These are phyloP conservation scores for Scutellaria barbata DNA, from an alignment of 257 asterid species.

Conservation along the genomic window DNA sequence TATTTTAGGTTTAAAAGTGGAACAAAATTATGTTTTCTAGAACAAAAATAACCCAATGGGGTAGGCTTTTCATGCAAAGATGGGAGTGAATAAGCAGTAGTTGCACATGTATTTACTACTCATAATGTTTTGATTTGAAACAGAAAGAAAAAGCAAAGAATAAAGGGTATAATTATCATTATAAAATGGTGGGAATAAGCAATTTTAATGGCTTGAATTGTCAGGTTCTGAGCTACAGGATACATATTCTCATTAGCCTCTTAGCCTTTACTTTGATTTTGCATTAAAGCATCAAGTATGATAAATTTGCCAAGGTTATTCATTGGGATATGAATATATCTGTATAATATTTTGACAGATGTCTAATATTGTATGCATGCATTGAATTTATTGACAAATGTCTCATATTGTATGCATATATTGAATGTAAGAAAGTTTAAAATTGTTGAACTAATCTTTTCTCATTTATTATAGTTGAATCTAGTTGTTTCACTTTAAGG, in stretches of 20 bases:
- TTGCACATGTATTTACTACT: constrained; percentile 30
- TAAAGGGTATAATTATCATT: not conserved
- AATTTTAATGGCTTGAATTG: constrained; percentile 39
- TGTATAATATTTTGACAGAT: too few relatives aligned
- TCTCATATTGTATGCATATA: too few relatives aligned
- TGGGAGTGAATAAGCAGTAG: constrained; percentile 26
- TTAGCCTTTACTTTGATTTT: not conserved
- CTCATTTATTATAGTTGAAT: too few relatives aligned
- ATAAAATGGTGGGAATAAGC: constrained; percentile 26
- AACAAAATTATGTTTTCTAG: not conserved
- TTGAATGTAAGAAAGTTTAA: too few relatives aligned
- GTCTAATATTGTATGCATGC: too few relatives aligned
- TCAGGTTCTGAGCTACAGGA: constrained; percentile 29
- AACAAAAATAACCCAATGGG: constrained; percentile 4
- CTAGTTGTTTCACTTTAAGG: too few relatives aligned
- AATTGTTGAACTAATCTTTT: too few relatives aligned
- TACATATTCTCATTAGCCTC: constrained; percentile 29
- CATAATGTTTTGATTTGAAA: constrained; percentile 43
- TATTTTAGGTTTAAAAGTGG: constrained; percentile 32
- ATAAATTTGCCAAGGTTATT: too few relatives aligned
- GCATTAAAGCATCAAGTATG: not conserved
- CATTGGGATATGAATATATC: too few relatives aligned
- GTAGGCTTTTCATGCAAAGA: constrained; percentile 28
- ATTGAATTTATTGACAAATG: too few relatives aligned
- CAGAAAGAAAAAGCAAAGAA: constrained; percentile 30